Conservation (phyloP, 1,284 basidiomycete genomes). For the Pholiota adiposa region DNA sequence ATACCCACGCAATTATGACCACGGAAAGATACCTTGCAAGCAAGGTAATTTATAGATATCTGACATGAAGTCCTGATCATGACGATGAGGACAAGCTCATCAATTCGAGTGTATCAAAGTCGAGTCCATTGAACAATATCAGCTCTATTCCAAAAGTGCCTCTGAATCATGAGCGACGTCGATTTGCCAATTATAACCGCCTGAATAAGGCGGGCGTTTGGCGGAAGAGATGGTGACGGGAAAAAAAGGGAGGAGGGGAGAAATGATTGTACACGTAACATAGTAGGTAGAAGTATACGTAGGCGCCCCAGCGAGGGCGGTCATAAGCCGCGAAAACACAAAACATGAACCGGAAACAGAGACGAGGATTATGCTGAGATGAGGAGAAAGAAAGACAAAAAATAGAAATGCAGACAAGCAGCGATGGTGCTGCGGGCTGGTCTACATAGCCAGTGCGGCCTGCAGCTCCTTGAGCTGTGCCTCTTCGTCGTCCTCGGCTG, state of each 20-base stretch:
- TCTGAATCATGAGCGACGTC: background rate
- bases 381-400: conserved; percentile 28
- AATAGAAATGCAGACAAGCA: conserved; percentile 5
- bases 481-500: conserved; percentile 92
- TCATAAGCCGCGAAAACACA: conserved; percentile 5
- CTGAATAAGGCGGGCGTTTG: background rate
- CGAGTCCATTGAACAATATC: background rate
- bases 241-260: background rate
- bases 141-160: background rate
- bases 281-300: conserved; percentile 11
- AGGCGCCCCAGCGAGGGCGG: background rate
- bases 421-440: background rate
- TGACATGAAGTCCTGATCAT: no score
- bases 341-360: conserved; percentile 7
- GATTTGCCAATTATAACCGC: conserved; percentile 2
- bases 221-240: background rate
- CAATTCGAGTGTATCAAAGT: no score
- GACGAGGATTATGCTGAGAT: background rate
- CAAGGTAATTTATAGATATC: no score
- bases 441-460: conserved; percentile 87
- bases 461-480: conserved; percentile 91
- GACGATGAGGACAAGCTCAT: no score
- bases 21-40: no score
- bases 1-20: no score
- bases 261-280: conserved; percentile 9